Evolutionary conservation across 2,329 filamentous ascomycete species (phyloP), one percentile per base, ranked within the genome.

Genomic region (Elsinoe necatrix): DNA sequence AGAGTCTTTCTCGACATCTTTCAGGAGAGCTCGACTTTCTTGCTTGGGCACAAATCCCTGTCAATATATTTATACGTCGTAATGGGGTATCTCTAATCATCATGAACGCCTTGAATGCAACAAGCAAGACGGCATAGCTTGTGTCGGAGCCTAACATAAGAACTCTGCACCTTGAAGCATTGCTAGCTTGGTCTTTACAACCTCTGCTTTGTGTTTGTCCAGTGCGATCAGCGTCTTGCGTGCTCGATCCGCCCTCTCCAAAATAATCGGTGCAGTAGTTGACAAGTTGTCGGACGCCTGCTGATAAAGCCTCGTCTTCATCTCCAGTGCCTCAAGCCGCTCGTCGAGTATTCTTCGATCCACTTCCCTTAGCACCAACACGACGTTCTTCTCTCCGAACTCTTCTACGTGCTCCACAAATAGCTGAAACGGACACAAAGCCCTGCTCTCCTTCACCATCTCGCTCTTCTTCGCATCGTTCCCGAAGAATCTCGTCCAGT

Each of bases 391-490:
- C 29, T 52, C 48, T n/a, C 31, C 48, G 39, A 52, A 52, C 31
- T 52, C 48, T 31, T 25, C 29, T 6, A 25, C 25, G 16, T 52
- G 48, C 48, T 52, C 48, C 48, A 34, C 31, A 16, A 52, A 52
- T 20, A 52, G 31, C 18, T 52, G 48, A 52, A 52, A 52, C 6
- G 48, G 48, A 52, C 34, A 52, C 48, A 52, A 52, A 8, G 48
- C 48, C 31, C 48, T 52, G 1, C 48, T 20, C 31, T 52, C 48
- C 48, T 52, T 52, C 3, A 39, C 48, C 48, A 39, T 8, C 34
- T 52, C 48, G 20, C 48, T 52, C 48, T 27, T 52, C 34, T 16
- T 34, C 20, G 31, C 25, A 39, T 52, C 31, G 12, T 37, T 25
- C 16, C 29, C 29, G 25, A 52, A 52, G 16, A 52, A 52, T 18